Conservation (phyloP, 257 asterid genomes). For the Lithospermum erythrorhizon region DNA sequence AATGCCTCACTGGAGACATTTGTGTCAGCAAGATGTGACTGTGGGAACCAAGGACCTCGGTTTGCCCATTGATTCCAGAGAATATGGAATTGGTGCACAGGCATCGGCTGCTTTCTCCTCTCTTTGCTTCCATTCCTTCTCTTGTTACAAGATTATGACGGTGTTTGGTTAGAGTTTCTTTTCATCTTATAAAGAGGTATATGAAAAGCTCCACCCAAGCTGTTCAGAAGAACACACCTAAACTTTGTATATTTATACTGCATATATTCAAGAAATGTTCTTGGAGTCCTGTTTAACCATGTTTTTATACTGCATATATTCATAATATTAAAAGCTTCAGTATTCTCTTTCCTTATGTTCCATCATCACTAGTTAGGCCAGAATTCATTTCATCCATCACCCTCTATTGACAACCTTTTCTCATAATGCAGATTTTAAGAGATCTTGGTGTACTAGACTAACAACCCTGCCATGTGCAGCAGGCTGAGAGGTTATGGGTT, state of each 20-base stretch:
- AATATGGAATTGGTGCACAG: slow-evolving; percentile 98
- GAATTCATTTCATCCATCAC: not conserved
- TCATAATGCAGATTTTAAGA: slow-evolving; percentile 61
- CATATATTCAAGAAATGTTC: no score
- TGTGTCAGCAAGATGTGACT: slow-evolving; percentile 94
- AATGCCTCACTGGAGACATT: slow-evolving; percentile 97
- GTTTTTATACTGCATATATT: no score
- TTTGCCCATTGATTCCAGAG: slow-evolving; percentile 94
- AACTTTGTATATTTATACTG: no score
- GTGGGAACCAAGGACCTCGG: slow-evolving; percentile 96
- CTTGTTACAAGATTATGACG: not conserved
- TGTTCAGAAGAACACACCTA: no score
- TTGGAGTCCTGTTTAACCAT: no score
- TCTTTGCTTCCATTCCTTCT: not conserved
- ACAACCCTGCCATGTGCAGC: slow-evolving; percentile 85
- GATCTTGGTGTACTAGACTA: slow-evolving; percentile 95
- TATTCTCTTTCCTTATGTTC: no score
- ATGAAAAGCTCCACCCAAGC: no score
- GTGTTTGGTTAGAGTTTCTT: no score
- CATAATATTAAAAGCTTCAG: no score
- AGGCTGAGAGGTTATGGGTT: slow-evolving; percentile 94
- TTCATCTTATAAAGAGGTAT: no score
- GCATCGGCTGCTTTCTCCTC: slow-evolving; percentile 24
- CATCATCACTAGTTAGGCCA: not conserved
- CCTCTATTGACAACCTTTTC: not conserved